Percentiles rank a stretch among this genome's conserved stretches.
phyloP scores from a whole-genome alignment of 1,284 basidiomycete genomes.

The Volvariella surrecta region DNA sequence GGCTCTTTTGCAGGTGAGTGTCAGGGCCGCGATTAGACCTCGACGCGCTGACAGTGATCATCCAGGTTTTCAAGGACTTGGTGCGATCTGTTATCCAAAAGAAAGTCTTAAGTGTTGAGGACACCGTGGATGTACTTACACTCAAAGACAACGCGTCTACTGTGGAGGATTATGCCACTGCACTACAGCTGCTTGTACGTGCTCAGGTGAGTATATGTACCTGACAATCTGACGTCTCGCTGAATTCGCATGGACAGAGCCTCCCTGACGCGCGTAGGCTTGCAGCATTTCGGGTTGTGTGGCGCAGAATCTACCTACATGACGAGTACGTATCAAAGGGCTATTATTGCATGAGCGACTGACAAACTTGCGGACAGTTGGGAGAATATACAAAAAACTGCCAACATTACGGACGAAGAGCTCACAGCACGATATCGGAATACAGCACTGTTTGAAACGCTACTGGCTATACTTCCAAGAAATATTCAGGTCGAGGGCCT shows the following conservation, averaged over 20 bases:
- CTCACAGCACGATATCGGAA: slow-evolving; percentile 54
- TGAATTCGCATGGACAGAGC: slow-evolving; percentile 28
- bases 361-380: slow-evolving; percentile 40
- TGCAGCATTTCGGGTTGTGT: slow-evolving; percentile 67
- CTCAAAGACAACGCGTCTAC: slow-evolving; percentile 56
- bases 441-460: slow-evolving; percentile 63
- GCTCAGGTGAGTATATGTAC: slow-evolving; percentile 34
- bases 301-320: slow-evolving; percentile 82
- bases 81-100: slow-evolving; percentile 62
- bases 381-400: slow-evolving; percentile 58
- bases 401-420: slow-evolving; percentile 62
- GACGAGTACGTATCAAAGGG: slow-evolving; percentile 72
- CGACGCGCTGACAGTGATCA: background rate
- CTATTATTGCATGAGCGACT: background rate
- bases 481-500: slow-evolving; percentile 36
- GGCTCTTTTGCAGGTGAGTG: slow-evolving; percentile 38
- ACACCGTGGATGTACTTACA: slow-evolving; percentile 61
- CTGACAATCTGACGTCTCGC: background rate
- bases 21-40: background rate
- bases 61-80: slow-evolving; percentile 58
- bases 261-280: slow-evolving; percentile 62
- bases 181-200: slow-evolving; percentile 51
- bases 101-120: slow-evolving; percentile 59
- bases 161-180: slow-evolving; percentile 55
- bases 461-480: slow-evolving; percentile 39